These are phyloP conservation scores for Thecaphora thlaspeos DNA, from an alignment of 1,284 basidiomycete species.

Conservation along the genomic window DNA sequence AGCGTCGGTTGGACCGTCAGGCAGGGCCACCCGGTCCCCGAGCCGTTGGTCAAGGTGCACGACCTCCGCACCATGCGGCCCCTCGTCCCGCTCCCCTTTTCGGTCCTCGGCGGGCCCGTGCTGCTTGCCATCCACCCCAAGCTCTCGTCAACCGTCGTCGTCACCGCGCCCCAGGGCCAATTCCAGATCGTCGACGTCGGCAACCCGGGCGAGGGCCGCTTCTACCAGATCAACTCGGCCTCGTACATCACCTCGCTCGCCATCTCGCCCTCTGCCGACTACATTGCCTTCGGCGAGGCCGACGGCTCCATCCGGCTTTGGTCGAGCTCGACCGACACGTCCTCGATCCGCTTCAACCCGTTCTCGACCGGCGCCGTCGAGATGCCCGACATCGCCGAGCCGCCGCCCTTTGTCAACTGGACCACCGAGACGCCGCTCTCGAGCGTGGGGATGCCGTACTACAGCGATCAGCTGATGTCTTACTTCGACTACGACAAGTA, in stretches of 20 bases:
- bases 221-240: conserved; percentile 67
- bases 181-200: conserved; percentile 85
- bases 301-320: conserved; percentile 82
- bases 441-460: conserved; percentile 84
- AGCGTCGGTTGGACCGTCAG: conserved; percentile 56
- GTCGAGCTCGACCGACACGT: conserved; percentile 65
- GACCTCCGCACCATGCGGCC: conserved; percentile 81
- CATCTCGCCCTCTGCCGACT: conserved; percentile 81
- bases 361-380: conserved; percentile 80
- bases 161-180: conserved; percentile 80
- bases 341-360: conserved; percentile 71
- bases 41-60: conserved; percentile 88
- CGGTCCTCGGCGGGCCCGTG: conserved; percentile 72
- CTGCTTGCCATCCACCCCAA: conserved; percentile 82
- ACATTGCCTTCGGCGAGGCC: conserved; percentile 87
- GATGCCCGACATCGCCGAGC: conserved; percentile 75
- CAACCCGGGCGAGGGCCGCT: conserved; percentile 68
- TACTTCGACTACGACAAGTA: conserved; percentile 63
- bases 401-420: conserved; percentile 74
- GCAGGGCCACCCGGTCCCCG: conserved; percentile 81
- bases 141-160: conserved; percentile 72
- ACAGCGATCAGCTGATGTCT: conserved; percentile 75
- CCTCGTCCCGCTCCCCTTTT: conserved; percentile 78
- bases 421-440: conserved; percentile 83
- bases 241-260: conserved; percentile 80